Evolutionary conservation across 306 rosid genomes (phyloP), one percentile per base, ranked within the genome.

Genomic region (Macrotyloma uniflorum): DNA sequence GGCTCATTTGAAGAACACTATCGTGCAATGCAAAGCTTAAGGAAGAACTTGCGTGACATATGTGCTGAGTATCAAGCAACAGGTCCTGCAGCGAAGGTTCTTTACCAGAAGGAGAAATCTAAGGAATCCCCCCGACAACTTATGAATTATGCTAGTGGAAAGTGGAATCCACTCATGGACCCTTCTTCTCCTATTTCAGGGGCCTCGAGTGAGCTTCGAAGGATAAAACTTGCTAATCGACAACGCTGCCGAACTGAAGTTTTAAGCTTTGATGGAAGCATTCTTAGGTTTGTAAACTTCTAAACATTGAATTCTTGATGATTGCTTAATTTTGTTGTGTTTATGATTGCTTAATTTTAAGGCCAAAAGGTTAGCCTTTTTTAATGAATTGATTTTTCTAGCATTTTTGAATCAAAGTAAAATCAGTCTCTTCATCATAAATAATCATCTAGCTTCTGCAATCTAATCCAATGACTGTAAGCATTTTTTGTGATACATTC

Each of bases 161-260:
- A 84, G 84, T 95, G 99, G 99, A 93, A 95, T 84, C 99, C 98
- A 12, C 90, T 93, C 54, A 67, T 79, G 70, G 97, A 95, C 36
- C 94, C 99, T 81, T 93, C 99, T 33, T 95, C 98, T 86, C 99
- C 97, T 36, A 91, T 95, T 84, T 89, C 96, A 40, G 94, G 99
- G 74, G 83, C 97, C 57, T 71, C 53, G 45, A 85, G 89, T 68
- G 94, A 90, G 67, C 91, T 93, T 74, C 97, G 87, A 79, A 93
- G 99, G 80, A 78, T 91, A 75, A 93, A 93, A 83, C 91, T 95
- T 84, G 90, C 87, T 65, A 91, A 84, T 24, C 88, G 99, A 45
- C 91, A 93, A 33, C 98, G 96, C 20, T 74, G 90, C 78, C 82
- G 89, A 73, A 87, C 90, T 50, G 98, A 93, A 86, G 96, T 95